Base-by-base conservation (phyloP, 371 early-diverging fungal genomes). In the Apophysomyces trapeziformis region DNA sequence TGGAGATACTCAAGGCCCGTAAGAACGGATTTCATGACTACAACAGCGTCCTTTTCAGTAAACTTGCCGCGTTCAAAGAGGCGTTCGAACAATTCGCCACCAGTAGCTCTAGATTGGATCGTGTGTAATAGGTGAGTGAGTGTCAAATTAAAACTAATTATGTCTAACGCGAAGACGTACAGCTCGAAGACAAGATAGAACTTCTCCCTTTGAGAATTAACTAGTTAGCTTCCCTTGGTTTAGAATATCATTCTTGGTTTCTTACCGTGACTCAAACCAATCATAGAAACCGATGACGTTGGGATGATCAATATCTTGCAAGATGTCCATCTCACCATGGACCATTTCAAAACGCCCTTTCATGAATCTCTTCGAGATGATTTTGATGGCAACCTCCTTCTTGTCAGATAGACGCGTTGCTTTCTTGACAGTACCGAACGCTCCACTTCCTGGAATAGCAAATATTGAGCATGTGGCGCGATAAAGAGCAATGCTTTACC, bases 181-280 rank as follows among this genome's bases (percentile, higher is more conserved):
- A 96, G 79, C 68, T 95, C 91, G 82, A 94, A 96, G 37, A 97
- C 95, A 9, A 97, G 76, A 74, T 95, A 95, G 72, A 93, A 91
- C 73, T 94, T 90, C 65, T 88, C 87, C 70, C 88, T 88, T 60
- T 70, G 70, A 32, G 37, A 36, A 63, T 60, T 16, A 59, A 13
- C 46, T 39, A 2, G 13, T 16, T 7, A 56, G 38, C 13, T 11
- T 43, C 43, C 16, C 38, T 57, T 26, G 32, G 32, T 26, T n/a
- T 39, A n/a, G 5, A 7, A 16, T 6, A 14, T 59, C 36, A 9
- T 18, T 57, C 50, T 35, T 56, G 35, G 13, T 39, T 32, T 26
- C 47, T 7, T 77, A 82, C 83, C 83, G 70, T 14, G 91, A 88
- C 65, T 92, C 92, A 74, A 87, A 95, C 77, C 89, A 86, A 75